Evolutionary conservation across 495 filamentous ascomycete genomes (phyloP).

Genomic region (Penicillium fimorum): DNA sequence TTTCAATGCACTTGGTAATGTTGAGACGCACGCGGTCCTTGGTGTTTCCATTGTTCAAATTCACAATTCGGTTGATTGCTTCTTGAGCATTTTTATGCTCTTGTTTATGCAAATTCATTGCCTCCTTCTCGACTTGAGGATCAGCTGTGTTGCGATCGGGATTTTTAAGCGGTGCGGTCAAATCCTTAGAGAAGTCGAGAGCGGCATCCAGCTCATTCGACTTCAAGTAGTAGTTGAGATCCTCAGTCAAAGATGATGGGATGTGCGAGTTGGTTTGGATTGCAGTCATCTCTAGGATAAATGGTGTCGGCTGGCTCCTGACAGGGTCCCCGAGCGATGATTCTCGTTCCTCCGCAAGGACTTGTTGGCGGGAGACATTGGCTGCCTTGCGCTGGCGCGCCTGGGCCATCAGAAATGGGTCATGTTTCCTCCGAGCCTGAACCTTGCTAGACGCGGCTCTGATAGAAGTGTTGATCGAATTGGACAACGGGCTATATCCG

Average conservation of each 20-base stretch:
- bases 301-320: conserved; percentile 72
- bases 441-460: conserved; percentile 42
- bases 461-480: conserved; percentile 32
- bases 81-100: conserved; percentile 42
- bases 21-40: conserved; percentile 78
- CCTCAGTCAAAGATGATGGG: conserved; percentile 19
- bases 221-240: conserved; percentile 73
- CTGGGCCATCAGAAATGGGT: conserved; percentile 55
- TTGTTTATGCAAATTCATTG: conserved; percentile 27
- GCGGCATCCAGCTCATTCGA: conserved; percentile 61
- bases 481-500: conserved; percentile 33
- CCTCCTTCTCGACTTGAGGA: conserved; percentile 42
- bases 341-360: conserved; percentile 60
- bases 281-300: conserved; percentile 76
- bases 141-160: conserved; percentile 39
- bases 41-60: conserved; percentile 68
- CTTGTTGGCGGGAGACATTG: conserved; percentile 69
- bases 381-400: conserved; percentile 74
- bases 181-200: conserved; percentile 58
- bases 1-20: conserved; percentile 76
- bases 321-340: conserved; percentile 71
- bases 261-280: conserved; percentile 30
- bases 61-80: conserved; percentile 74
- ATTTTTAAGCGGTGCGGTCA: conserved; percentile 56
- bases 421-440: conserved; percentile 37